These are phyloP conservation scores for Cytospora chrysosperma DNA, from an alignment of 2,329 filamentous ascomycete genomes.

Conservation along the genomic window DNA sequence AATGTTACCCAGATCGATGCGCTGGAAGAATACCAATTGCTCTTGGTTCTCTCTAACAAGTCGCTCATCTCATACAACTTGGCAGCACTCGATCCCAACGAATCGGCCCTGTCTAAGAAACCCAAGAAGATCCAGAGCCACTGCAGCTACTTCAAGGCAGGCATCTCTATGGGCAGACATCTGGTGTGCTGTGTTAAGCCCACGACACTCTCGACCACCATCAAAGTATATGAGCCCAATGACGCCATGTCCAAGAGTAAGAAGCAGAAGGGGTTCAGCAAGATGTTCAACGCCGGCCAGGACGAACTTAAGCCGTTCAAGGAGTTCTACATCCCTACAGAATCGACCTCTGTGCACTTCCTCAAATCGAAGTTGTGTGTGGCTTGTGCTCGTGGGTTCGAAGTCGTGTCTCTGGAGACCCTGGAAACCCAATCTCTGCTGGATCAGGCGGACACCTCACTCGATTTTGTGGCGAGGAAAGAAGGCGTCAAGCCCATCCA, in stretches of 20 bases:
- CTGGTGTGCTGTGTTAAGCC: conserved; percentile 97
- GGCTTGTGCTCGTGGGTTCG: conserved; percentile 91
- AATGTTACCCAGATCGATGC: conserved; percentile 95
- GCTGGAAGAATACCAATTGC: conserved; percentile 88
- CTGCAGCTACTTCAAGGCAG: conserved; percentile 97
- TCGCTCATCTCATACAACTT: conserved; percentile 87
- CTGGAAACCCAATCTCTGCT: conserved; percentile 97
- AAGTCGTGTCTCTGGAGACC: conserved; percentile 93
- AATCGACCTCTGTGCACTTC: conserved; percentile 98
- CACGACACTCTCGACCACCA: conserved; percentile 86
- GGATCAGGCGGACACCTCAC: conserved; percentile 94
- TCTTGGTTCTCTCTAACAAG: conserved; percentile 91
- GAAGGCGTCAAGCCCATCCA: conserved; percentile 94
- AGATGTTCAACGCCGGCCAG: conserved; percentile 91
- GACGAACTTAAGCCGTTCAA: conserved; percentile 96
- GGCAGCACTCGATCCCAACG: conserved; percentile 80
- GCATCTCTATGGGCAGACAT: conserved; percentile 90
- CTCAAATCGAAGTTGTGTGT: conserved; percentile 95
- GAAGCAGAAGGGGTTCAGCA: conserved; percentile 92
- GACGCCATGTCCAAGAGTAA: conserved; percentile 90
- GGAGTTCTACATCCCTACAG: conserved; percentile 98
- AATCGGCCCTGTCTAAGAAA: conserved; percentile 76
- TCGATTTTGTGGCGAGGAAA: conserved; percentile 93
- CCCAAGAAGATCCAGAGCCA: conserved; percentile 96
- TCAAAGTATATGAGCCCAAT: conserved; percentile 99